Evolutionary conservation across 176 grass and related monocot genomes (phyloP).

Genomic region (Sorghum bicolor): DNA sequence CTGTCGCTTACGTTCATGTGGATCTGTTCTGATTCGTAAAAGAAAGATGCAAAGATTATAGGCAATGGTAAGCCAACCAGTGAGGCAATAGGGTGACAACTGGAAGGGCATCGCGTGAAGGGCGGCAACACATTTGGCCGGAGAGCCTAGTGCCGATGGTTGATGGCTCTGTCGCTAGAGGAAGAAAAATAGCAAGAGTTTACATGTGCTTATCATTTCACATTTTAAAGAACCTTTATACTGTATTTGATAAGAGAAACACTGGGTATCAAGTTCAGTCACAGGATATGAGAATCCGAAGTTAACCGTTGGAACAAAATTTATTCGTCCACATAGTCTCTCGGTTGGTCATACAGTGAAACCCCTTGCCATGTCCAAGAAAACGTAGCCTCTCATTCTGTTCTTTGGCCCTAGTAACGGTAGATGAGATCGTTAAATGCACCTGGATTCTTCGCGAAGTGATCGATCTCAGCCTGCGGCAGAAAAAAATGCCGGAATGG

Average conservation of each 20-base stretch:
- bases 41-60: too few species aligned
- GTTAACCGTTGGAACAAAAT: neutral
- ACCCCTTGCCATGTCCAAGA: neutral
- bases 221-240: neutral
- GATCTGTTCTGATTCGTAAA: too few species aligned
- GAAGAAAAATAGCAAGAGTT: neutral
- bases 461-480: constrained; percentile 74
- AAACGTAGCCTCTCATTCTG: neutral
- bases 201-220: neutral
- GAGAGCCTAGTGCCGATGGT: neutral
- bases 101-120: too few species aligned
- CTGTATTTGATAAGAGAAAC: neutral
- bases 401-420: constrained; percentile 50
- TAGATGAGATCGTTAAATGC: constrained; percentile 67
- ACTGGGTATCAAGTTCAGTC: neutral
- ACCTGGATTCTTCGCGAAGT: constrained; percentile 64
- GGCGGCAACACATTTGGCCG: neutral
- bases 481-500: neutral
- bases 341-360: neutral
- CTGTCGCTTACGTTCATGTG: too few species aligned
- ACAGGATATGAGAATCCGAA: neutral
- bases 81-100: too few species aligned
- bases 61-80: too few species aligned
- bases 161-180: neutral
- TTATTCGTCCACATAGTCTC: neutral